These are phyloP conservation scores for Hippophae tibetana DNA, from an alignment of 306 rosid species.

Conservation along the genomic window DNA sequence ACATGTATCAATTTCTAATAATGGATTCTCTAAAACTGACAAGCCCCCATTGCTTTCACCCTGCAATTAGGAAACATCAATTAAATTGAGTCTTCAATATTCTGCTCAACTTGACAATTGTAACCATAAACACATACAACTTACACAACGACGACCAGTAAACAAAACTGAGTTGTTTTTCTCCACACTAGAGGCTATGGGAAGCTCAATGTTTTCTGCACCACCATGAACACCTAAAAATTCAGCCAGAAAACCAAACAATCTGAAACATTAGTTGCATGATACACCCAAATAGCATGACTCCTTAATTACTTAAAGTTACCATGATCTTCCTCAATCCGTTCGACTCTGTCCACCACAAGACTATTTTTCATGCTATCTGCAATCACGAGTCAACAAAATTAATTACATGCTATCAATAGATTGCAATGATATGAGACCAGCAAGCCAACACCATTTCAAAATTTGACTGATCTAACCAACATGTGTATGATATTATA, in stretches of 20 bases:
- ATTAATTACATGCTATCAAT: neutral
- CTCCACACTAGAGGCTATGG: conserved; percentile 22
- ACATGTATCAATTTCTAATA: conserved; percentile 23
- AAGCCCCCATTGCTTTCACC: conserved; percentile 40
- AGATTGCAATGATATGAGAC: neutral
- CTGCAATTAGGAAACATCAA: conserved; percentile 40
- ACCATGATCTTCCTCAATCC: conserved; percentile 26
- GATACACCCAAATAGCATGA: conserved; percentile 4
- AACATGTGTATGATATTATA: no score
- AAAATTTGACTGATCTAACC: no score
- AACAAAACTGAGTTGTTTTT: conserved; percentile 24
- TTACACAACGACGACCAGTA: conserved; percentile 92
- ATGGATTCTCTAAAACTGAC: conserved; percentile 26
- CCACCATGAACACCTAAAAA: conserved; percentile 13
- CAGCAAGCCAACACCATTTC: neutral
- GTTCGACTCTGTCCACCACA: conserved; percentile 32
- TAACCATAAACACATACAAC: conserved; percentile 91
- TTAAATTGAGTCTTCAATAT: conserved; percentile 39
- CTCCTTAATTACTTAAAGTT: conserved; percentile 24
- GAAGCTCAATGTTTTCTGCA: conserved; percentile 39
- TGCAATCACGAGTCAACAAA: conserved; percentile 17
- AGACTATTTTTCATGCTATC: conserved; percentile 32
- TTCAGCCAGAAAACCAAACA: conserved; percentile 15
- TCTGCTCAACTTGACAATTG: conserved; percentile 32
- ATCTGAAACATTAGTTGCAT: conserved; percentile 3